Evolutionary conservation across 2,329 filamentous ascomycete species (phyloP).

Genomic region (Pochonia chlamydosporia): DNA sequence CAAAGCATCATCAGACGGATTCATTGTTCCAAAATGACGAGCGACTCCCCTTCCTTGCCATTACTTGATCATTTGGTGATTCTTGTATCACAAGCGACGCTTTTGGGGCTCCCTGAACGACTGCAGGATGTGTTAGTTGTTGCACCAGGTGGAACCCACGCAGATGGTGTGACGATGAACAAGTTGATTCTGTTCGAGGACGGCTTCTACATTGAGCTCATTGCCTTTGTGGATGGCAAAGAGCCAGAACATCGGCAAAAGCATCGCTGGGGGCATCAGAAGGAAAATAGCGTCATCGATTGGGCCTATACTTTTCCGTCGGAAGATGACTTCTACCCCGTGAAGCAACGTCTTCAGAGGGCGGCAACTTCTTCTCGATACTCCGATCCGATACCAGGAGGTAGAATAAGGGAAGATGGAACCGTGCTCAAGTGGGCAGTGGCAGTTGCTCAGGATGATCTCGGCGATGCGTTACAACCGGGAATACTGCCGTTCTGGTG

Average conservation of each 20-base stretch:
- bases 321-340: slow-evolving; percentile 27
- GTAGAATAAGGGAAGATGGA: slow-evolving; percentile 49
- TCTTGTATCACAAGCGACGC: slow-evolving; percentile 46
- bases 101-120: slow-evolving; percentile 41
- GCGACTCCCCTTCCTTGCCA: not conserved
- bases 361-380: slow-evolving; percentile 36
- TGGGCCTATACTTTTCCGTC: slow-evolving; percentile 48
- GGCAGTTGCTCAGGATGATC: slow-evolving; percentile 32
- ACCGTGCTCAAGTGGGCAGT: slow-evolving; percentile 54
- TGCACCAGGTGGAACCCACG: slow-evolving; percentile 54
- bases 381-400: slow-evolving; percentile 41
- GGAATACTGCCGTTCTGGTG: slow-evolving; percentile 60
- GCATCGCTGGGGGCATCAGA: slow-evolving; percentile 54
- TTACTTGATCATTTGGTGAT: slow-evolving; percentile 57
- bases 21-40: not conserved
- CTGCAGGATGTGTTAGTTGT: slow-evolving; percentile 51
- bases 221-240: slow-evolving; percentile 49
- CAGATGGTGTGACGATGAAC: slow-evolving; percentile 55
- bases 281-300: slow-evolving; percentile 49
- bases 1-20: no score
- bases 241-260: slow-evolving; percentile 31
- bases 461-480: slow-evolving; percentile 24
- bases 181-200: slow-evolving; percentile 57
- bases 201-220: slow-evolving; percentile 61
- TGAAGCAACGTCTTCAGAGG: slow-evolving; percentile 30